phyloP scores from a whole-genome alignment of 2,329 filamentous ascomycete species.

The Aureobasidium sp. region DNA sequence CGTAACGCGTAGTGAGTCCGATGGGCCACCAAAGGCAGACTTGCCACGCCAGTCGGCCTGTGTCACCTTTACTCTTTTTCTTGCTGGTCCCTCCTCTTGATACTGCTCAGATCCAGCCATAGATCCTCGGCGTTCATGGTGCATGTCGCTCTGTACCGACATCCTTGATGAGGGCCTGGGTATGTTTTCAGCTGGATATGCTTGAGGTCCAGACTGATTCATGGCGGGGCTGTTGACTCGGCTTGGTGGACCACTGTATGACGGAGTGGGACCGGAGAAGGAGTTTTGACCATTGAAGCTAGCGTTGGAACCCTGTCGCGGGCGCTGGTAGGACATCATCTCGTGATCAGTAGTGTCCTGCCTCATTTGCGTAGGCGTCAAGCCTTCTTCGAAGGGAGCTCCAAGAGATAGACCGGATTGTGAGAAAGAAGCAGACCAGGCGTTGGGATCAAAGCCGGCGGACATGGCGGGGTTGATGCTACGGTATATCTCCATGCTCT shows the following conservation, averaged over 20 bases:
- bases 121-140: slow-evolving; percentile 6
- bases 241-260: slow-evolving; percentile 7
- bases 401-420: slow-evolving; percentile 9
- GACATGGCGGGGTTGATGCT: slow-evolving; percentile 52
- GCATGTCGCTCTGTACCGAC: slow-evolving; percentile 30
- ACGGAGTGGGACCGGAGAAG: background rate
- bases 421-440: slow-evolving; percentile 63
- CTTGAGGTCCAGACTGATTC: slow-evolving; percentile 2
- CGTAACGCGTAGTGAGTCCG: slow-evolving; percentile 72
- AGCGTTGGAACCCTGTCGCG: slow-evolving; percentile 11
- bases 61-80: slow-evolving; percentile 74
- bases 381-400: slow-evolving; percentile 11
- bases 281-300: slow-evolving; percentile 12
- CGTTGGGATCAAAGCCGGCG: slow-evolving; percentile 59
- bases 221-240: slow-evolving; percentile 13
- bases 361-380: background rate
- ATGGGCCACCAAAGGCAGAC: slow-evolving; percentile 61
- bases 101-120: slow-evolving; percentile 18
- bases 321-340: slow-evolving; percentile 6
- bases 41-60: slow-evolving; percentile 66
- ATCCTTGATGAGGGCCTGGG: slow-evolving; percentile 26
- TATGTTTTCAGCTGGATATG: slow-evolving; percentile 21
- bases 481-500: slow-evolving; percentile 55
- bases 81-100: slow-evolving; percentile 49
- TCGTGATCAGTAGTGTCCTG: slow-evolving; percentile 3